Evolutionary conservation across 495 filamentous ascomycete species (phyloP), one percentile per base, ranked within the genome.

Genomic region (Echria macrotheca): DNA sequence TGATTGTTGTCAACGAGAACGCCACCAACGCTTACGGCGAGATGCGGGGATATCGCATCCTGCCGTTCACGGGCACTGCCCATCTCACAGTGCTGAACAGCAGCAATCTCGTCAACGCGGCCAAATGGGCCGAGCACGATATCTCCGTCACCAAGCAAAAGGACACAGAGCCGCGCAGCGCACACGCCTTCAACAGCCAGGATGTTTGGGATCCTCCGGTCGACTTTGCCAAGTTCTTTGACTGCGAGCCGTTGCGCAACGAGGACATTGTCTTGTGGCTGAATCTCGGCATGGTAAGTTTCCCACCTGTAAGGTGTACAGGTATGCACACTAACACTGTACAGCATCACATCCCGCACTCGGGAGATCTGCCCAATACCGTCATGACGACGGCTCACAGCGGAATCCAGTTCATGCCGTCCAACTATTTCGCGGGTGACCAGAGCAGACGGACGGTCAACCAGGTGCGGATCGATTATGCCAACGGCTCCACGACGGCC

Each of bases 321-420:
- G n/a, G n/a, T n/a, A n/a, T n/a, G n/a, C n/a, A n/a, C n/a, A n/a
- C n/a, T n/a, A n/a, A n/a, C n/a, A n/a, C n/a, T n/a, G n/a, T n/a
- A n/a, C n/a, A n/a, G n/a, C 76, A 82, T 54, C 79, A 81, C 54
- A 58, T 81, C 17, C 78, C 79, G 12, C 70, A 79, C 57, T 71
- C 75, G 10, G 72, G 70, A 23, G 78, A 81, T 47, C 55, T 79
- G 5, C 77, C 77, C 35, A 78, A 77, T 56, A 77, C 75, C 0
- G 64, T 77, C 29, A 65, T 72, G 57, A 74, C 72, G 11, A 72
- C 69, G 11, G 66, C 74, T 7, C 69, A 72, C 46, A 65, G 63
- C 3, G 63, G 63, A 18, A 53, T 77, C 17, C 59, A 67, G 41
- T 62, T 74, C 54, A 64, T 59, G 51, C 74, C 72, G 4, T 56